Evolutionary conservation across 805 yeast species (phyloP), one percentile per base, ranked within the genome.

Genomic region (Ogataea parapolymorpha): DNA sequence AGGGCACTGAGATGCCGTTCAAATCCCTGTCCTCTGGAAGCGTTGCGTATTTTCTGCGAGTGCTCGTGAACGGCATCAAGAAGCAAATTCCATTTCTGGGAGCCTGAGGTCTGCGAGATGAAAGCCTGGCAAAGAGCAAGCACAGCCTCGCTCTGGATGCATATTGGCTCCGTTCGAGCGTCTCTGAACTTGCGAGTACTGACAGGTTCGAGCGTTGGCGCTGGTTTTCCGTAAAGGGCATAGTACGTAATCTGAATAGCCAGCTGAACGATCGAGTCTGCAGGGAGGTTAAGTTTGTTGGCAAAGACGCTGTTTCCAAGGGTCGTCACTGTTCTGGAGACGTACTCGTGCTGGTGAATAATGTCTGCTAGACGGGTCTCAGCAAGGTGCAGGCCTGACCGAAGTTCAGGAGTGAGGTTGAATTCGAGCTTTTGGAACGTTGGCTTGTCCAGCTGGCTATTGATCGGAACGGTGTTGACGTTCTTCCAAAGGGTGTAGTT

Each of bases 1-100:
- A 85, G 62, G 0, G 89, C 82, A 49, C 76, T 75, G 49, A 82
- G 67, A 62, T 85, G 91, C 48, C 87, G 72, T 56, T 82, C 90
- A 56, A 80, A 85, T 2, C 91, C 89, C 35, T 65, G 56, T 1
- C 91, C 91, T 17, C 62, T 58, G 63, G 80, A 71, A 0, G 87
- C 81, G 24, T 60, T 65, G 13, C 57, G 69, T 39, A 80, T 70
- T 44, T 69, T 71, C 7, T 56, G 52, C 2, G 72, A 65, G 55
- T 84, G 90, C 20, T 56, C 65, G 13, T 64, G 58, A 43, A 87
- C 75, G 26, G 82, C 72, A 22, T 70, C 65, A 22, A 68, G 59
- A 46, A 83, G 75, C 51, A 64, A 31, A 26, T 59, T 41, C 81
- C 82, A 74, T 54, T 80, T 73, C 37, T 67, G 65, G 37, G 49